Conservation (phyloP, 1,284 basidiomycete genomes). For the Boletellus deceptivus region DNA sequence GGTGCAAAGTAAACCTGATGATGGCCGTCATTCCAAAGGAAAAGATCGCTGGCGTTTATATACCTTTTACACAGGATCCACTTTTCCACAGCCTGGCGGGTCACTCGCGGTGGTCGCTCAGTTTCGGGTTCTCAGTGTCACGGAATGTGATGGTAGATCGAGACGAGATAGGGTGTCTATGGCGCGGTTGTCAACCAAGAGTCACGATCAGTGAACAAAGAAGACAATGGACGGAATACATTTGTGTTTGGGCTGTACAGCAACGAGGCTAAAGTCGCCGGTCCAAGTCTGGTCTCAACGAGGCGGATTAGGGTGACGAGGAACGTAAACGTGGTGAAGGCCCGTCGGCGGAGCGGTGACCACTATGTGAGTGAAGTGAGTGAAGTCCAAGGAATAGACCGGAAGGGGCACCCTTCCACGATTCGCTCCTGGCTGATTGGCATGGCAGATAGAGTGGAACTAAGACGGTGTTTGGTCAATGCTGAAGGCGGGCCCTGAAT, state of each 20-base stretch:
- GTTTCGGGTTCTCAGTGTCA: neutral
- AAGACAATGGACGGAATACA: conserved; percentile 4
- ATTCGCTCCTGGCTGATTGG: conserved; percentile 7
- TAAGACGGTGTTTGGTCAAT: neutral
- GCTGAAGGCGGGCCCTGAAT: neutral
- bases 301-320: neutral
- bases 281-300: neutral
- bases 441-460: conserved; percentile 9
- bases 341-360: neutral
- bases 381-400: conserved; percentile 1
- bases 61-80: conserved; percentile 13
- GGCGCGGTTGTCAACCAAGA: conserved; percentile 3
- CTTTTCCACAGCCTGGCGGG: neutral
- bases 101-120: conserved; percentile 1
- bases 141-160: neutral
- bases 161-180: conserved; percentile 1
- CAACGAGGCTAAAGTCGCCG: conserved; percentile 14
- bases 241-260: neutral
- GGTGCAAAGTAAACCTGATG: neutral
- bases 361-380: conserved; percentile 1
- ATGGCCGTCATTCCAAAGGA: conserved; percentile 2
- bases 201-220: conserved; percentile 5
- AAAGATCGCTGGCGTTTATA: conserved; percentile 3
- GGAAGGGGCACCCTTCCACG: conserved; percentile 1
- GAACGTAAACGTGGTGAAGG: conserved; percentile 11